Evolutionary conservation across 768 basidiomycete species (phyloP), one percentile per base, ranked within the genome.

Genomic region (Tremella yokohamensis): DNA sequence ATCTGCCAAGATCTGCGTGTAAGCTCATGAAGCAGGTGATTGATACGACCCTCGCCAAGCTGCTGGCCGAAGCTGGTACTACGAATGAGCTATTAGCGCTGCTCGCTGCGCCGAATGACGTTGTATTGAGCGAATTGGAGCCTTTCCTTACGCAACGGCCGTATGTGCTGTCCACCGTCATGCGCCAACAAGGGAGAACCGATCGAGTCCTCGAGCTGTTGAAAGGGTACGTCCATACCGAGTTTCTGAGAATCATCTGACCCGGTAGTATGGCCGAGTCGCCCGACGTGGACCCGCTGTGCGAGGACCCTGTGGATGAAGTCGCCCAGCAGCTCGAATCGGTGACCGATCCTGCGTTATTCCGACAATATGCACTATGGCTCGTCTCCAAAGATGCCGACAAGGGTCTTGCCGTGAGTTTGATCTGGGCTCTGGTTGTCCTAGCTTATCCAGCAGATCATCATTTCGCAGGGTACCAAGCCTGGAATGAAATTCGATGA

Each of bases 311-410:
- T 0, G 68, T 86, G 6, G 78, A 80, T 1, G 80, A 84, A 56
- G 84, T 88, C 77, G 78, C 87, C 34, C 64, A 78, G 9, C 71
- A 87, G 13, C 76, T 92, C 3, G 78, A 75, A 4, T 81, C 82
- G 45, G 83, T 82, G 58, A 82, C 80, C 57, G 85, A 89, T 66
- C 82, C 83, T 22, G 68, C 78, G 2, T 68, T 90, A 52, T 83
- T 84, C 3, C 84, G 87, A 60, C 81, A 82, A 52, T 92, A 90
- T 85, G 87, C 83, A 2, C 76, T 89, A 8, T 94, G 92, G 91
- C 77, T 96, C 19, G 81, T 85, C 1, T 83, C 82, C 63, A 81
- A 82, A 38, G 84, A 89, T 74, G 79, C 84, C 0, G 84, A 87
- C 22, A 83, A 81, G 44, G 90, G 86, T 3, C 74, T 96, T 22